phyloP scores from a whole-genome alignment of 2,329 filamentous ascomycete genomes.

The Pezicula radicicola region DNA sequence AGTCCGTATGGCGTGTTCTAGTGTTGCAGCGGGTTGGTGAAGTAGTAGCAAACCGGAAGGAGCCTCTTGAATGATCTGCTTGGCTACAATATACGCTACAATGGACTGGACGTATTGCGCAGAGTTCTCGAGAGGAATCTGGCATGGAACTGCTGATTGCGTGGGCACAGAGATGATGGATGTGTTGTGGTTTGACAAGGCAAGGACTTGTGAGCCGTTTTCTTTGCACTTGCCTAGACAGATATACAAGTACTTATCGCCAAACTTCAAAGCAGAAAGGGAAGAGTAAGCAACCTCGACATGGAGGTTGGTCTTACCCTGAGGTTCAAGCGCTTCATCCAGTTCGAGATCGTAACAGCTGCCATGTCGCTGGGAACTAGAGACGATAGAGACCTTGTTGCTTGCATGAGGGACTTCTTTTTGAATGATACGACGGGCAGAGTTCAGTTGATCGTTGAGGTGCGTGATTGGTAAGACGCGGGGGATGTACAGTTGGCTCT shows the following conservation, averaged over 20 bases:
- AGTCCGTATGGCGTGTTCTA: too few relatives aligned
- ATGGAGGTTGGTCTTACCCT: neutral
- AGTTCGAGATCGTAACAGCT: neutral
- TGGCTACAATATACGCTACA: neutral
- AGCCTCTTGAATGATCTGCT: neutral
- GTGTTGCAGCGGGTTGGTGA: too few relatives aligned
- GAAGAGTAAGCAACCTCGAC: neutral
- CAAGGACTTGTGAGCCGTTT: neutral
- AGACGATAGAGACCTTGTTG: neutral
- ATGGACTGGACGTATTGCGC: neutral
- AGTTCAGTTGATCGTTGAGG: constrained; percentile 12
- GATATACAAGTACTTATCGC: neutral
- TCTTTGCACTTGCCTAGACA: neutral
- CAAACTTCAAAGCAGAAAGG: neutral
- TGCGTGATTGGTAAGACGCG: constrained; percentile 7
- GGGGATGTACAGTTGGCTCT: constrained; percentile 9
- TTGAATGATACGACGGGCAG: constrained; percentile 7
- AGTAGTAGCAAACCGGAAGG: too few relatives aligned
- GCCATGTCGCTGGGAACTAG: neutral
- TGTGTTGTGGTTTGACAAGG: neutral
- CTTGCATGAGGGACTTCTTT: neutral
- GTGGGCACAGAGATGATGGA: neutral
- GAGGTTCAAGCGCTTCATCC: neutral
- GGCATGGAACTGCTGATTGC: neutral
- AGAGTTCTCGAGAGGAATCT: neutral